phyloP scores from a whole-genome alignment of 129 eudicot species.

The Dittrichia graveolens region DNA sequence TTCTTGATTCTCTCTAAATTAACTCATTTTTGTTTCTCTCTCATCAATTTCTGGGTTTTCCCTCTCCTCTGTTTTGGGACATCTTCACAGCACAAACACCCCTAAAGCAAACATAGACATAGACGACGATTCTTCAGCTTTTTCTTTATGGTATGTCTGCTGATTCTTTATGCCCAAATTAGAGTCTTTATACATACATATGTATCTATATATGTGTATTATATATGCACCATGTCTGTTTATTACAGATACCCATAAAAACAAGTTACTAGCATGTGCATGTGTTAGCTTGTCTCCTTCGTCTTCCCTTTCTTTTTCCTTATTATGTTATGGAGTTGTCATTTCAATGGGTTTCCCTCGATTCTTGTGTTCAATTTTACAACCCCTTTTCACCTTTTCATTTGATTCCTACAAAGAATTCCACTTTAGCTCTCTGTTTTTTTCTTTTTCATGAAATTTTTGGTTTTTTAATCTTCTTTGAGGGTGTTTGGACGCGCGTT shows the following conservation, averaged over 20 bases:
- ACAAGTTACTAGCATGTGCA: conserved; percentile 38
- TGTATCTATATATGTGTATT: not conserved
- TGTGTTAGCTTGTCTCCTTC: conserved; percentile 40
- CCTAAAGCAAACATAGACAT: not conserved
- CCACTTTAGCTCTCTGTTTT: not conserved
- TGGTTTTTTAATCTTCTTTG: not conserved
- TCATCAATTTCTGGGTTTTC: conserved; percentile 22
- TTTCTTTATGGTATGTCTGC: conserved; percentile 38
- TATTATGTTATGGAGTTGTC: conserved; percentile 18
- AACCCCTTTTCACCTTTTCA: not conserved
- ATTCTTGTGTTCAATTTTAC: conserved; percentile 15
- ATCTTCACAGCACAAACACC: conserved; percentile 25
- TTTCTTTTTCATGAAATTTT: not conserved
- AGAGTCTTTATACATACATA: not conserved
- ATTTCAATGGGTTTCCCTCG: conserved; percentile 33
- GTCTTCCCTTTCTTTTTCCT: conserved; percentile 4
- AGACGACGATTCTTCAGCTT: conserved; percentile 29
- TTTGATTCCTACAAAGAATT: conserved; percentile 9
- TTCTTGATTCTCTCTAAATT: conserved; percentile 9
- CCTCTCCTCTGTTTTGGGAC: conserved; percentile 39
- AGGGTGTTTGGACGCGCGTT: no score
- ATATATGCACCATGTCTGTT: not conserved
- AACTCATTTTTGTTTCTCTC: conserved; percentile 9
- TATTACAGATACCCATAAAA: conserved; percentile 23
- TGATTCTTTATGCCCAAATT: conserved; percentile 1